Percentiles rank a stretch among this genome's conserved stretches.
Conservation (phyloP, 768 basidiomycete species). For the Boletus tylopilopsis region DNA sequence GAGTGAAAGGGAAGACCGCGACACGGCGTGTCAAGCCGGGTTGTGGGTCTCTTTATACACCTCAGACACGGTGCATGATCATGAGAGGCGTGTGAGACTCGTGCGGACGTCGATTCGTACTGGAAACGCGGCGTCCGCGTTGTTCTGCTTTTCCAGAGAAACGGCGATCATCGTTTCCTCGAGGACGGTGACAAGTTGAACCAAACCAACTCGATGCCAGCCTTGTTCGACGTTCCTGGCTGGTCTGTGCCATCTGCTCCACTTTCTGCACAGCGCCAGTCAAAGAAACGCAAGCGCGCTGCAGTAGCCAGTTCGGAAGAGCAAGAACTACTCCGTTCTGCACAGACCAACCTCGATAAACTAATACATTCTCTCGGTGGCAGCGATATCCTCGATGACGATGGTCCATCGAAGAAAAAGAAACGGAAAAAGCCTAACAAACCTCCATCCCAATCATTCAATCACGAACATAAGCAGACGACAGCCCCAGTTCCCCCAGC, state of each 20-base stretch:
- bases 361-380: slow-evolving; percentile 47
- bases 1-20: neutral
- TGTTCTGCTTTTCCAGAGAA: slow-evolving; percentile 5
- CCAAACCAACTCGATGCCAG: slow-evolving; percentile 18
- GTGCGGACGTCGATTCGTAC: neutral
- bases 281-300: slow-evolving; percentile 55
- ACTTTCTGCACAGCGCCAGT: slow-evolving; percentile 31
- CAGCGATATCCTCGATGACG: slow-evolving; percentile 16
- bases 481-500: slow-evolving; percentile 9
- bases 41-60: slow-evolving; percentile 12
- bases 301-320: slow-evolving; percentile 32
- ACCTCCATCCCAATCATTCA: slow-evolving; percentile 3
- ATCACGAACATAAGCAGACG: slow-evolving; percentile 1
- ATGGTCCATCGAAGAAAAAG: slow-evolving; percentile 20
- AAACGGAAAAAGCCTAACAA: slow-evolving; percentile 6
- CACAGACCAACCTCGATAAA: slow-evolving; percentile 57
- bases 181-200: neutral
- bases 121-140: slow-evolving; percentile 21
- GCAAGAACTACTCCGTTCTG: slow-evolving; percentile 34
- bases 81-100: slow-evolving; percentile 16
- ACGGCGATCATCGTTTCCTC: neutral
- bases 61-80: slow-evolving; percentile 13
- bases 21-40: neutral
- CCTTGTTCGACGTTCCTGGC: slow-evolving; percentile 65
- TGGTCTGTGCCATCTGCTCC: slow-evolving; percentile 54